Conservation (phyloP, 139 green algal species). For the Haematococcus sp. region DNA sequence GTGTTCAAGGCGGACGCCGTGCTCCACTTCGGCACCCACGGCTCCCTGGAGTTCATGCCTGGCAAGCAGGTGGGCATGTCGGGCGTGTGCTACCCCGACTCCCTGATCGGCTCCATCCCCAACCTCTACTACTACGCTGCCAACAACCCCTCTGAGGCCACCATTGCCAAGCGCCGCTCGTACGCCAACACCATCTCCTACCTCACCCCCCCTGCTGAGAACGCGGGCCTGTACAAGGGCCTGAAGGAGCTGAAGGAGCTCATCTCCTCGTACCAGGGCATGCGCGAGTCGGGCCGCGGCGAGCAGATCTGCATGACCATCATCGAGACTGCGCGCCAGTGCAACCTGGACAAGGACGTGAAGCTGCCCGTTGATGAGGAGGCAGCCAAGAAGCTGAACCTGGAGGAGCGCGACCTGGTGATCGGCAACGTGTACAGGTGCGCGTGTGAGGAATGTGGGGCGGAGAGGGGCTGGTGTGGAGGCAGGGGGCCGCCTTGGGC, state of each 20-base stretch:
- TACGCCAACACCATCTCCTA: conserved; percentile 99
- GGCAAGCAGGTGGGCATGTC: conserved; percentile 98
- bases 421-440: conserved; percentile 82
- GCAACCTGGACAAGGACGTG: conserved; percentile 98
- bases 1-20: conserved; percentile 93
- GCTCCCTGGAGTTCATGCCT: conserved; percentile 99
- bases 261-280: conserved; percentile 89
- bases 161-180: conserved; percentile 97
- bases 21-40: conserved; percentile 99
- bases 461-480: too few relatives aligned
- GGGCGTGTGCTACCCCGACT: conserved; percentile 96
- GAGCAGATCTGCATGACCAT: conserved; percentile 92
- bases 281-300: conserved; percentile 85
- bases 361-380: conserved; percentile 69
- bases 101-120: conserved; percentile 93
- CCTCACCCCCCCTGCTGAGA: conserved; percentile 98
- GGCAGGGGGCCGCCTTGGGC: neutral
- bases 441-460: conserved; percentile 17
- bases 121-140: conserved; percentile 99
- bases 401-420: conserved; percentile 81
- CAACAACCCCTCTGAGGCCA: conserved; percentile 99
- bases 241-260: conserved; percentile 97
- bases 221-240: conserved; percentile 98
- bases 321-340: conserved; percentile 92
- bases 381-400: conserved; percentile 61